Base-by-base conservation (phyloP, 2,329 filamentous ascomycete species). In the Alternaria metachromatica region DNA sequence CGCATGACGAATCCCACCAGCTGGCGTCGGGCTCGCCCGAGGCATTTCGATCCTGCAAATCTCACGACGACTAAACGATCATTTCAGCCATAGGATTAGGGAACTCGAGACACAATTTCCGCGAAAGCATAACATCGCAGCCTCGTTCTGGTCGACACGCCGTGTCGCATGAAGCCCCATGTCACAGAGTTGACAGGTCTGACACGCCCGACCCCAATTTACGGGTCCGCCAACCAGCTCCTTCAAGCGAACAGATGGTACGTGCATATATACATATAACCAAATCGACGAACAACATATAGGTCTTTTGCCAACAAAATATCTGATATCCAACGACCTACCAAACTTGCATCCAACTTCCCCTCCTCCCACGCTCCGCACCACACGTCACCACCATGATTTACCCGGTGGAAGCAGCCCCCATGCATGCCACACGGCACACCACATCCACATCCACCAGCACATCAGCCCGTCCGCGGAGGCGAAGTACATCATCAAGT, bases 361-460 rank as follows among this genome's bases (percentile, higher is more conserved):
- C n/a, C 15, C 15, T 33, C 30, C 9, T 48, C 30, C 13, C 26
- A 15, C 25, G 20, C n/a, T 13, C 21, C 41, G 18, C 54, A 33
- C 26, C 23, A 44, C 43, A 44, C 58, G 53, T 62, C 58, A 62
- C 60, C 21, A 18, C 30, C 20, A 61, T 64, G 62, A 55, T 65
- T 67, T 67, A 67, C 55, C 64, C 62, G 62, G 64, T 62, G 62
- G 64, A 55, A 62, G 51, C 57, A 57, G 26, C 63, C 12, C 18
- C 26, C 33, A 45, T 60, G 45, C 57, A 63, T 20, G 37, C 46
- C 23, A 63, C 61, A 56, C 61, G 45, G 30, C 61, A 63, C 50
- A 44, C 18, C 49, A 54, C 37, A 18, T 41, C 28, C 49, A 51
- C 26, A 18, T 41, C 28, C 49, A 51, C 26, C 43, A 44, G 49